Evolutionary conservation across 192 early-diverging fungal genomes (phyloP), one percentile per base, ranked within the genome.

Genomic region (Borealophlyctis nickersoniae): DNA sequence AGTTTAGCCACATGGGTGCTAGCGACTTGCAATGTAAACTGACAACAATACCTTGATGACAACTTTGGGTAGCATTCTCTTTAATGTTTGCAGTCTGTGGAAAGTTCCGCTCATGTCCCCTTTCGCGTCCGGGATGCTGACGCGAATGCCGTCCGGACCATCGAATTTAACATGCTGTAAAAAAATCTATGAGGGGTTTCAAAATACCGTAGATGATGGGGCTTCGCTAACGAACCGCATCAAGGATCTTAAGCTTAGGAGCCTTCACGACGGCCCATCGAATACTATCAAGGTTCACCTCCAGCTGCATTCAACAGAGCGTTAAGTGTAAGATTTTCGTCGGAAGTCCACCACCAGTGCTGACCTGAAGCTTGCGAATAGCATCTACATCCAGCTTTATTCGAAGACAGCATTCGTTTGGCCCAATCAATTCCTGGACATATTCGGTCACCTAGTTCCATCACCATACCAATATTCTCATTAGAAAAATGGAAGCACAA

Each of bases 391-490:
- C 90, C 58, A 99, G 74, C 56, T 87, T 87, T 29, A 99, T 78
- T 27, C 81, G 75, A 33, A 99, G 82, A 63, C 82, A 90, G 68
- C 87, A 89, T 23, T 90, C 85, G 23, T 86, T 69, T 9, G 78
- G 73, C 36, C 83, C 81, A 64, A 96, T 90, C 19, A 96, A 87
- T 57, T 95, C 94, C 61, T 97, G 88, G 62, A 99, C 89, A 69
- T 85, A 98, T 67, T 93, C 89, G n/a, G 92, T 88, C 70, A 99
- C 81, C 83, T 83, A 54, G 28, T 24, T 27, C 13, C 36, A 31
- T 13, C 22, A 45, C 39, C 39, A 45, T 45, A 19, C 7, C 19
- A 19, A 7, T 13, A 45, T 45, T 7, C 7, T 14, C 52, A 53
- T 9, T 14, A 14, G 52, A 14, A 53, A n/a, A 14, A 14, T 5